Base-by-base conservation (phyloP, 2,329 filamentous ascomycete genomes). In the Hypoxylon rubiginosum region DNA sequence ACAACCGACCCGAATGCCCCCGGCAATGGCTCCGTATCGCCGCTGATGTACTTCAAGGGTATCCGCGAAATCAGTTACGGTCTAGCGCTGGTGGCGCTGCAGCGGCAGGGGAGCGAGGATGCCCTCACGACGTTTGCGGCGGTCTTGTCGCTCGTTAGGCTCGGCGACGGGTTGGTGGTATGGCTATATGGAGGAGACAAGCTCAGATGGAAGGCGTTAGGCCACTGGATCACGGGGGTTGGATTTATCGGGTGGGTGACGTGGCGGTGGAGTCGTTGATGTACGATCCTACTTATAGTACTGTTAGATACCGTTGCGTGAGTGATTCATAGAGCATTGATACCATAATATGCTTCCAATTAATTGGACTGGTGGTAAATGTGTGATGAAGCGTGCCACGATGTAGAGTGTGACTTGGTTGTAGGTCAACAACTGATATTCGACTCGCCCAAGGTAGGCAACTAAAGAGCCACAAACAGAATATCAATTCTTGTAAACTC, bases 1-100 rank as follows among this genome's bases (percentile, higher is more conserved):
- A 41, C 45, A 21, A 19, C 2, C 30, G n/a, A 15, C 1, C 26
- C 24, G 36, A 19, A 36, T 26, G 49, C 17, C 10, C 15, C 52
- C 21, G 41, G 24, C 32, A 17, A 9, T 26, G 56, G 39, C 24
- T 60, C 45, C 26, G 53, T 26, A 7, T 80, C 78, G 21, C 74
- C 78, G 1, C 75, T 79, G 17, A 75, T 80, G 64, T 77, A 77
- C 52, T 73, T 79, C 62, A 79, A 80, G 56, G 77, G 76, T 6
- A 69, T 77, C 8, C 75, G 78, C 2, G 78, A 80, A 60, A 46
- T 79, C 3, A 73, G 69, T 1, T 79, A 76, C 52, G 78, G 78
- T 15, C n/a, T 75, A 1, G 58, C 71, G 0, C 49, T 79, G 51
- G 52, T 78, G 24, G 70, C 63, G 13, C 58, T 79, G 15, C 75